A percentile compares a stretch with the other conserved stretches of the same genome.
Conservation (phyloP, 352 stramenopile species). For the Pythium scleroteichum region DNA sequence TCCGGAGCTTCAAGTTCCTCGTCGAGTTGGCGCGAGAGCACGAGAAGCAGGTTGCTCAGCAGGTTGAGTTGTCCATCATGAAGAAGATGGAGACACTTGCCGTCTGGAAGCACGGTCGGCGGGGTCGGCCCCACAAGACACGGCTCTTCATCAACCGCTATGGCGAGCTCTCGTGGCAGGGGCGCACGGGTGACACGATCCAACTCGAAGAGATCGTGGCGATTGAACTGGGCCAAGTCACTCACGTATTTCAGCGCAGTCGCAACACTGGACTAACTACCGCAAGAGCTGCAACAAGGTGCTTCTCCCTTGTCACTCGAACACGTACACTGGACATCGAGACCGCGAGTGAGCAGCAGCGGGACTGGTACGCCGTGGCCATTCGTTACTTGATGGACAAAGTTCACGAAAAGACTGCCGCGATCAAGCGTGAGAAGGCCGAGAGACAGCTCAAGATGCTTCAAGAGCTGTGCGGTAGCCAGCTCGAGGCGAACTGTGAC, state of each 20-base stretch:
- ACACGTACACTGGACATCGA: constrained; percentile 77
- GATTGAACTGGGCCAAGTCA: constrained; percentile 60
- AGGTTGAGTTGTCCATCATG: constrained; percentile 86
- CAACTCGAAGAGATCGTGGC: constrained; percentile 70
- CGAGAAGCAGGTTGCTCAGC: constrained; percentile 68
- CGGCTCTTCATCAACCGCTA: constrained; percentile 79
- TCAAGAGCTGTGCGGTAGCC: constrained; percentile 58
- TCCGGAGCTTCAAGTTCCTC: constrained; percentile 71
- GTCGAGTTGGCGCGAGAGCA: constrained; percentile 73
- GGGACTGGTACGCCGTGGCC: constrained; percentile 87
- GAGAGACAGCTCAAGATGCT: constrained; percentile 79
- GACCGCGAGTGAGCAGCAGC: constrained; percentile 63
- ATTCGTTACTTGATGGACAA: constrained; percentile 86
- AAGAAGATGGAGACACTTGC: constrained; percentile 71
- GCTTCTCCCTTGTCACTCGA: constrained; percentile 72
- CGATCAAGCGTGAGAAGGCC: constrained; percentile 72
- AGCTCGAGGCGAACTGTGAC: constrained; percentile 7
- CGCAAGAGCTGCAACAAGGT: constrained; percentile 35
- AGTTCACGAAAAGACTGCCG: constrained; percentile 78
- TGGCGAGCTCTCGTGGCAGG: constrained; percentile 82
- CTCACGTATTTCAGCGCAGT: constrained; percentile 63
- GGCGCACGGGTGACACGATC: constrained; percentile 72
- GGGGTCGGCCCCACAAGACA: constrained; percentile 82
- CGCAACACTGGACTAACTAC: constrained; percentile 34
- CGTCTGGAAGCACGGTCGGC: constrained; percentile 81